Evolutionary conservation across 108 stramenopile genomes (phyloP), one percentile per base, ranked within the genome.

Genomic region (Craspedostauros australis): DNA sequence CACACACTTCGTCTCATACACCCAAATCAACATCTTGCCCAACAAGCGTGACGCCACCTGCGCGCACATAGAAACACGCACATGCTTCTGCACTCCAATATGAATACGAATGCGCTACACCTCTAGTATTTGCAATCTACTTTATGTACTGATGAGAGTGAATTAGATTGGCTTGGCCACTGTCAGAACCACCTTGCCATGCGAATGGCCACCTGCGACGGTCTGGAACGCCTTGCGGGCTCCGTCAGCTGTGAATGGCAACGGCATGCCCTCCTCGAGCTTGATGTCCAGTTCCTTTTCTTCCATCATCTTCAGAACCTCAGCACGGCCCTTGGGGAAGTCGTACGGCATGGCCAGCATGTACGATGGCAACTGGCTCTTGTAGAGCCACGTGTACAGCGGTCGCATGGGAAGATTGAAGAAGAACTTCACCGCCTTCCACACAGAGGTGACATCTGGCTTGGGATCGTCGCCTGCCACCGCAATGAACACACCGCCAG

Each of bases 141-240:
- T n/a, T n/a, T n/a, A n/a, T n/a, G n/a, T n/a, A n/a, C n/a, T n/a
- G n/a, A n/a, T n/a, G n/a, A n/a, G n/a, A n/a, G n/a, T n/a, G n/a
- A 36, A 36, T 12, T 36, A 36, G 34, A 11, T 48, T 23, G 6
- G 29, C 5, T 23, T 8, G 41, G 57, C 53, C 18, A 71, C 30
- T 9, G 59, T 26, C 14, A 77, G 39, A 23, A 80, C 73, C 0
- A 77, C 55, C 21, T 77, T 77, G 24, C 79, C 79, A 70, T 77
- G 79, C 0, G 75, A 72, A 46, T 60, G 54, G 24, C 60, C 67
- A 41, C 54, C 45, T 16, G 42, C 30, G 56, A 66, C 50, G 0
- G 69, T 25, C 4, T 41, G 3, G 29, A 78, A 78, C 3, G 71
- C 80, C 8, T 25, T 37, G 26, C 64, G 66, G 2, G 73, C 80